A percentile compares a stretch with the other conserved stretches of the same genome.
These are phyloP conservation scores for Canna indica DNA, from an alignment of 176 grass and related monocot genomes.

Conservation along the genomic window DNA sequence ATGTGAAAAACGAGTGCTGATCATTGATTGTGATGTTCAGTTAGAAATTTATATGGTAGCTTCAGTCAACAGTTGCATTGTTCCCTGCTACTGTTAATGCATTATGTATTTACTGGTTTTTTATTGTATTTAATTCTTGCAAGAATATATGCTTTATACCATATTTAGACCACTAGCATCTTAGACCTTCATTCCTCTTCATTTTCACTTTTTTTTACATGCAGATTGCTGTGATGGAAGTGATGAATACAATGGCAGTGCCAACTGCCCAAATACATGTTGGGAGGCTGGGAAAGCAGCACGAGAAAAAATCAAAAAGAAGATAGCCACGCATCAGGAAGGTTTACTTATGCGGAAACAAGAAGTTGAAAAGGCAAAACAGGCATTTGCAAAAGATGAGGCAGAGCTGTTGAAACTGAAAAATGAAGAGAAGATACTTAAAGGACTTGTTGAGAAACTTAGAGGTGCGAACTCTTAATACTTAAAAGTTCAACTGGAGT, in stretches of 20 bases:
- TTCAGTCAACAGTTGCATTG: background rate
- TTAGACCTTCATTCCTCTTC: background rate
- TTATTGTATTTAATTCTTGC: background rate
- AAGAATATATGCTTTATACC: background rate
- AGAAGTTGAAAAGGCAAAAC: constrained; percentile 73
- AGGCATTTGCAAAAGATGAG: constrained; percentile 69
- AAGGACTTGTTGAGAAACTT: constrained; percentile 75
- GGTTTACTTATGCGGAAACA: constrained; percentile 62
- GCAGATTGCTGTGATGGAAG: constrained; percentile 97
- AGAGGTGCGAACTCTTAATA: constrained; percentile 40
- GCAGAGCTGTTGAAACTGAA: constrained; percentile 63
- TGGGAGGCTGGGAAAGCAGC: constrained; percentile 94
- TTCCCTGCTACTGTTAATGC: background rate
- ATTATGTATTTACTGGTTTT: background rate
- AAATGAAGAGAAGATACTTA: constrained; percentile 77
- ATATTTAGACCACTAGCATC: no score
- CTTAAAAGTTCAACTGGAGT: background rate
- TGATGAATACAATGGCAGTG: constrained; percentile 74
- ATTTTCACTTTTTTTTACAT: constrained; percentile 1
- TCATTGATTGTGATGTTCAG: background rate
- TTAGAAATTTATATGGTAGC: background rate
- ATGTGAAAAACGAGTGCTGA: background rate
- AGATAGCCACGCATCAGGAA: constrained; percentile 64
- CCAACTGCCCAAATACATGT: constrained; percentile 76
- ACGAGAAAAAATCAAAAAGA: constrained; percentile 87